phyloP scores from a whole-genome alignment of 148 eudicot genomes.

The Rhododendron mucronatum region DNA sequence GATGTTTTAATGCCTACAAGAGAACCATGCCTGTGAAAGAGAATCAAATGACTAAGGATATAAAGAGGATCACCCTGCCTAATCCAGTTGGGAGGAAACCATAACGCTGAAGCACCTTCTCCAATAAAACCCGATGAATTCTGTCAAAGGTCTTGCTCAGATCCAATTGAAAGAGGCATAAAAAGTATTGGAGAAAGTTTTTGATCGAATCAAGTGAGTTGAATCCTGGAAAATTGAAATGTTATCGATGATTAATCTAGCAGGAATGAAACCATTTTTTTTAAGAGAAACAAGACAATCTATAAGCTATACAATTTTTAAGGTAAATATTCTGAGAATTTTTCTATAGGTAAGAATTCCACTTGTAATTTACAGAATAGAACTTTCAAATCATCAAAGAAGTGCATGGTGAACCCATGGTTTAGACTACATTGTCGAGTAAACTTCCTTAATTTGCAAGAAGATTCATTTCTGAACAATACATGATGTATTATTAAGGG shows the following conservation, averaged over 20 bases:
- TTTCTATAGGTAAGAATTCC: not conserved
- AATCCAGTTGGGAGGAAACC: not conserved
- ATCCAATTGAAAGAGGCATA: not conserved
- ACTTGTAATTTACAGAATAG: not conserved
- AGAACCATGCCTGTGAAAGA: not conserved
- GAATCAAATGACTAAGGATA: not conserved
- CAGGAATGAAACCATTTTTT: not conserved
- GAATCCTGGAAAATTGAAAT: not conserved
- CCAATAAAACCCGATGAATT: not conserved
- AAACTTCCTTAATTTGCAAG: not conserved
- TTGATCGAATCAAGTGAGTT: not conserved
- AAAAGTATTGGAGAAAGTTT: not conserved
- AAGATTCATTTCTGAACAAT: not conserved
- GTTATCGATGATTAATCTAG: not conserved
- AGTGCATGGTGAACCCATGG: not conserved
- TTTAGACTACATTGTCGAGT: not conserved
- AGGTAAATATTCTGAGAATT: not conserved
- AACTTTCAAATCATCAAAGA: not conserved
- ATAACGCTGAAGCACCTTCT: not conserved
- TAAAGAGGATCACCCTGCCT: not conserved
- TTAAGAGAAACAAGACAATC: not conserved
- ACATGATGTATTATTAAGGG: not conserved
- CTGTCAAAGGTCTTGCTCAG: not conserved
- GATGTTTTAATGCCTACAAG: not conserved
- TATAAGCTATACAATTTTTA: not conserved